Conservation (phyloP, 148 eudicot species). For the Nyssa sinensis region DNA sequence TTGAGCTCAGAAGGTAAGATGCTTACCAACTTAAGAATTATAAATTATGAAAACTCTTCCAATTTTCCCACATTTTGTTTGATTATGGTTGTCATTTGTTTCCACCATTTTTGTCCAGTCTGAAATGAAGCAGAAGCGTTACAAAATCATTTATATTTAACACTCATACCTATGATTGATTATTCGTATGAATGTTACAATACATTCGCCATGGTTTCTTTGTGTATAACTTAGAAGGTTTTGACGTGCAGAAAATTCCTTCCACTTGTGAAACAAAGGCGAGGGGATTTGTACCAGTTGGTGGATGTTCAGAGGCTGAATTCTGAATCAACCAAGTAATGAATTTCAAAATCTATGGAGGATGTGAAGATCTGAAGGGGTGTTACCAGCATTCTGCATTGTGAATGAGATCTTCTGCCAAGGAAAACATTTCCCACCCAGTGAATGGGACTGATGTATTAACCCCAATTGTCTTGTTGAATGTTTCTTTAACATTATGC, state of each 20-base stretch:
- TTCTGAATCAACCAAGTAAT: conserved; percentile 13
- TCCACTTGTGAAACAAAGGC: conserved; percentile 83
- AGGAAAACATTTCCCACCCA: background rate
- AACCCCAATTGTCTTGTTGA: background rate
- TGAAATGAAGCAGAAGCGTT: too few species aligned
- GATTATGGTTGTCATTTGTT: too few species aligned
- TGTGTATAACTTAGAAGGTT: too few species aligned
- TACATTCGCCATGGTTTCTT: background rate
- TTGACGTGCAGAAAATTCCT: conserved; percentile 84
- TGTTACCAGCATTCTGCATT: background rate
- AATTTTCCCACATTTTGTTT: background rate
- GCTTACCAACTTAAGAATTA: background rate
- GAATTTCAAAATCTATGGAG: background rate
- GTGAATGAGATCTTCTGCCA: background rate
- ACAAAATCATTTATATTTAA: too few species aligned
- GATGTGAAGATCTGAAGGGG: background rate
- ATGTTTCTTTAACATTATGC: background rate
- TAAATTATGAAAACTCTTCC: background rate
- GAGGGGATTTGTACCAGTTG: conserved; percentile 89
- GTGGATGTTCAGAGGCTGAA: conserved; percentile 73
- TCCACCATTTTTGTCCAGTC: background rate
- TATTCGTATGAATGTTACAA: too few species aligned
- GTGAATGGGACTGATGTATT: background rate
- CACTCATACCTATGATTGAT: too few species aligned
- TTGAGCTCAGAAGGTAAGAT: conserved; percentile 64